Evolutionary conservation across 2,329 filamentous ascomycete species (phyloP), one percentile per base, ranked within the genome.

Genomic region (Septoria linicola): DNA sequence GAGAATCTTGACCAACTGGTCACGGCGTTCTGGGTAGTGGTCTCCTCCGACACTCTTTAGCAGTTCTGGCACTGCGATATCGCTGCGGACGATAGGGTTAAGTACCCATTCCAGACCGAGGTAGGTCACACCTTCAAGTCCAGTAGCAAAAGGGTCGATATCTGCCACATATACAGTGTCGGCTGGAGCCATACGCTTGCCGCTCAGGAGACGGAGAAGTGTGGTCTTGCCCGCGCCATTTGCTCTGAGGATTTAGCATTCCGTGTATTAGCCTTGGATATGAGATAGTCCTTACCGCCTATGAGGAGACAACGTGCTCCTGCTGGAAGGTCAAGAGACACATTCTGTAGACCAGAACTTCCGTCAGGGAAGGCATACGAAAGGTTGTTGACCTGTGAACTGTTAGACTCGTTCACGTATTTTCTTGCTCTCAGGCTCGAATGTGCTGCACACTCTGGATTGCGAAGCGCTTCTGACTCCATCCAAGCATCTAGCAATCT

Each of bases 151-250:
- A 7, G 93, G 93, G 72, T 99, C 93, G 41, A 89, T 82, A 57
- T 88, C 89, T 41, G 82, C 86, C 56, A 99, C 85, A 64, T 75
- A 76, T 69, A 99, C 88, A 59, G 84, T 83, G 66, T 80, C 76
- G 46, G 76, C 74, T 0, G 93, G 92, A 1, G 92, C 87, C 64
- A 99, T 88, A 50, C 91, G 89, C 76, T 97, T 97, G 67, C 93
- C 93, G 14, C 91, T 89, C 54, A 99, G 83, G 37, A 99, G 87
- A 54, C 91, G 91, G 40, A 99, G 85, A 51, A 99, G 84, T 0
- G 93, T 99, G 7, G 93, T 97, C 75, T 99, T 99, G 60, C 93
- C 93, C 16, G 93, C 92, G 58, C 93, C 93, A 71, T 99, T 99
- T 69, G 93, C 82, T 84, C 60, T 59, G 59, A 53, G 61, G 60